phyloP scores from a whole-genome alignment of 441 rosid genomes.

The Pelargonium citronellum region DNA sequence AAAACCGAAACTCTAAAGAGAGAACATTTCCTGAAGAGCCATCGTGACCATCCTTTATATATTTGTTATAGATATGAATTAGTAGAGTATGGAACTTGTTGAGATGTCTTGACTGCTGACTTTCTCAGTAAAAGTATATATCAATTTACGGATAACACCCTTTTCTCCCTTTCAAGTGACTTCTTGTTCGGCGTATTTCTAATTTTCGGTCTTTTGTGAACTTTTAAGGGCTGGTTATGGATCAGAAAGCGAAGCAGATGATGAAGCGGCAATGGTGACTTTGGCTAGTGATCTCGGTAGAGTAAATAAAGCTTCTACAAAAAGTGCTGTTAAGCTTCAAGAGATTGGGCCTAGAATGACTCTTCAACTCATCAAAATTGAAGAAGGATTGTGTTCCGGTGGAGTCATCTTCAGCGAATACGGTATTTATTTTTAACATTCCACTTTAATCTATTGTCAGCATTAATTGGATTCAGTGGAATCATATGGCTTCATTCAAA shows the following conservation, averaged over 20 bases:
- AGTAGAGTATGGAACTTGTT: too few relatives aligned
- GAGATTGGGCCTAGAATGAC: slow-evolving; percentile 96
- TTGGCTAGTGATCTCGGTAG: slow-evolving; percentile 61
- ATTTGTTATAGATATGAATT: too few relatives aligned
- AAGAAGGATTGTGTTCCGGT: slow-evolving; percentile 83
- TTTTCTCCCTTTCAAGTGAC: background rate
- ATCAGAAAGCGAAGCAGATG: slow-evolving; percentile 52
- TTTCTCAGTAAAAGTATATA: background rate
- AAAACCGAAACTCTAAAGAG: too few relatives aligned
- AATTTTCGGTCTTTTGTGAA: background rate
- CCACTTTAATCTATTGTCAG: too few relatives aligned
- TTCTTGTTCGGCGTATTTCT: background rate
- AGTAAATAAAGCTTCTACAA: slow-evolving; percentile 52
- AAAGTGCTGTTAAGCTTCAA: slow-evolving; percentile 80
- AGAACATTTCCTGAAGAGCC: too few relatives aligned
- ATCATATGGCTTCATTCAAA: too few relatives aligned
- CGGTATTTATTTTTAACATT: slow-evolving; percentile 36
- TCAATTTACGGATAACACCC: background rate
- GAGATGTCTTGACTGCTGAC: background rate
- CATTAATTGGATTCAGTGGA: too few relatives aligned
- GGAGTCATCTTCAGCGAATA: slow-evolving; percentile 61
- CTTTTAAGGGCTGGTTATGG: slow-evolving; percentile 25
- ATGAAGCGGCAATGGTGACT: slow-evolving; percentile 85
- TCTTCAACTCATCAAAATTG: slow-evolving; percentile 64
- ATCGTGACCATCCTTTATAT: too few relatives aligned